Evolutionary conservation across 2,329 filamentous ascomycete genomes (phyloP).

Genomic region (Epichloe hybrida): DNA sequence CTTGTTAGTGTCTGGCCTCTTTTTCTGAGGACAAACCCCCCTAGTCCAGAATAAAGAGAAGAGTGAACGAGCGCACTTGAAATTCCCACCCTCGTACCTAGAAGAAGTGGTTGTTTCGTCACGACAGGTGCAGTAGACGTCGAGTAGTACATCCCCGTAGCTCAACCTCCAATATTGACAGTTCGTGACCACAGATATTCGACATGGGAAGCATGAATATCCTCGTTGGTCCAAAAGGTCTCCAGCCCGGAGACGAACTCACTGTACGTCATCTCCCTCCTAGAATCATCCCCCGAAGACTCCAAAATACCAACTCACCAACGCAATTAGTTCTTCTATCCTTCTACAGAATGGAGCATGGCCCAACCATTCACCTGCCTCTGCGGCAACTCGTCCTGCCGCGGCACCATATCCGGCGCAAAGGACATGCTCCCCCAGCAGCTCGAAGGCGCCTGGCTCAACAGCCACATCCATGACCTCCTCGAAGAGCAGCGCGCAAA

Average conservation of each 20-base stretch:
- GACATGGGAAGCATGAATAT: constrained; percentile 44
- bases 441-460: constrained; percentile 47
- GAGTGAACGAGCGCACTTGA: background rate
- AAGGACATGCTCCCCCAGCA: constrained; percentile 38
- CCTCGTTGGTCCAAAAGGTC: constrained; percentile 42
- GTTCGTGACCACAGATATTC: constrained; percentile 34
- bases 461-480: constrained; percentile 44
- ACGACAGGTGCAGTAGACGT: background rate
- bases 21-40: background rate
- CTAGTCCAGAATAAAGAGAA: background rate
- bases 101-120: background rate
- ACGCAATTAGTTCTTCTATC: constrained; percentile 50
- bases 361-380: constrained; percentile 56
- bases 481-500: constrained; percentile 22
- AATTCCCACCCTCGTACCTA: background rate
- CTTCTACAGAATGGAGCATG: constrained; percentile 64
- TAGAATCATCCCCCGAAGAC: background rate
- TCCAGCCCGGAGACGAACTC: constrained; percentile 42
- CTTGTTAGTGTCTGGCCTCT: constrained; percentile 32
- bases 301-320: background rate
- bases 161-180: background rate
- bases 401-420: constrained; percentile 49
- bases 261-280: constrained; percentile 26
- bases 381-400: constrained; percentile 44
- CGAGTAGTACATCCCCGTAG: background rate